These are phyloP conservation scores for Holtermannia corniformis DNA, from an alignment of 768 basidiomycete genomes.

Conservation along the genomic window DNA sequence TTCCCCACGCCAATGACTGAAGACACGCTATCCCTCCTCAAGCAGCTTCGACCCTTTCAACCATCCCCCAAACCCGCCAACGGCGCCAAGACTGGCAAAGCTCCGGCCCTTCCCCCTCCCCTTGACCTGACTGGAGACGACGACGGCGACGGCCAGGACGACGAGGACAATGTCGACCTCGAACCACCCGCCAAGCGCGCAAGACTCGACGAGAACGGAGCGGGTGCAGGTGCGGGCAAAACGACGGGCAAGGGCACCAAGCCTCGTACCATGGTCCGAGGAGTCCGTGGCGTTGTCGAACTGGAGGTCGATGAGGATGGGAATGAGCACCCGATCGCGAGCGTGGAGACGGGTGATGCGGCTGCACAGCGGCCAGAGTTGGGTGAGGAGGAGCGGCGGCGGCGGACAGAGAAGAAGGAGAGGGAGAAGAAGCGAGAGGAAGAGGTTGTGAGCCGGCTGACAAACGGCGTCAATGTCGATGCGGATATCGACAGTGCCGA, in stretches of 20 bases:
- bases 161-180: constrained; percentile 10
- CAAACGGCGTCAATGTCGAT: constrained; percentile 72
- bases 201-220: constrained; percentile 1
- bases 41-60: constrained; percentile 21
- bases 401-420: constrained; percentile 28
- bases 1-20: constrained; percentile 25
- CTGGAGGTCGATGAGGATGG: constrained; percentile 46
- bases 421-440: constrained; percentile 31
- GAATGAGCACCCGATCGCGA: constrained; percentile 62
- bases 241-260: constrained; percentile 5
- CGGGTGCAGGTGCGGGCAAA: constrained; percentile 20
- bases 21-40: constrained; percentile 12
- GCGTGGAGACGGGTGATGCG: constrained; percentile 8
- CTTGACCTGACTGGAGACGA: constrained; percentile 11
- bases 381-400: constrained; percentile 25
- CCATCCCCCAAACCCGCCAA: constrained; percentile 3
- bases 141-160: constrained; percentile 3
- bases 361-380: constrained; percentile 44
- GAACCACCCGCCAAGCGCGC: constrained; percentile 3
- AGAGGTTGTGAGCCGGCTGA: constrained; percentile 48
- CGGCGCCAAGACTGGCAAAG: constrained; percentile 21
- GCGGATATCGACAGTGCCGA: constrained; percentile 43
- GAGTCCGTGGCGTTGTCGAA: constrained; percentile 23
- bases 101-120: constrained; percentile 17
- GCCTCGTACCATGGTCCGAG: constrained; percentile 27